Percentiles rank a stretch among this genome's conserved stretches.
phyloP scores from a whole-genome alignment of 495 filamentous ascomycete species.

The Thermochaetoides thermophila region DNA sequence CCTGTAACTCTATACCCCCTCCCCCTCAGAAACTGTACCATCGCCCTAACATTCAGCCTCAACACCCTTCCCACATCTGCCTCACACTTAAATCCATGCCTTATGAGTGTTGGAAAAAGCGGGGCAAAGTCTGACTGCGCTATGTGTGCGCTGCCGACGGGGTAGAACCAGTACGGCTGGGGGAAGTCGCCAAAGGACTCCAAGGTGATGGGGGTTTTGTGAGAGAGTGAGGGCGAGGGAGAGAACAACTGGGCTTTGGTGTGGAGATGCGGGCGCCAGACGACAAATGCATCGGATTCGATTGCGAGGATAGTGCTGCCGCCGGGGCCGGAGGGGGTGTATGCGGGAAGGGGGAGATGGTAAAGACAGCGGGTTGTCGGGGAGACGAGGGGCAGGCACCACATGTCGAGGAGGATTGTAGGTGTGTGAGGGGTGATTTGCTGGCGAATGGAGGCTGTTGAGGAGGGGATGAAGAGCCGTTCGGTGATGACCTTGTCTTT shows the following conservation, averaged over 20 bases:
- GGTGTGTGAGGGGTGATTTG: constrained; percentile 51
- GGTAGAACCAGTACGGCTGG: constrained; percentile 48
- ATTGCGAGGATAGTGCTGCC: constrained; percentile 43
- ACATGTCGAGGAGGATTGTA: constrained; percentile 54
- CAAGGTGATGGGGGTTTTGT: background rate
- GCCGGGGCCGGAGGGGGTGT: constrained; percentile 30
- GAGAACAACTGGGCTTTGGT: constrained; percentile 43
- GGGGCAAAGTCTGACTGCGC: constrained; percentile 67
- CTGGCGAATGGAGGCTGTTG: constrained; percentile 29
- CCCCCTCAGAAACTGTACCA: constrained; percentile 43
- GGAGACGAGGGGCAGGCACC: constrained; percentile 52
- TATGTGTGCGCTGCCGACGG: constrained; percentile 47
- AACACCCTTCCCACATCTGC: constrained; percentile 48
- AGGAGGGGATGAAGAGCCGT: constrained; percentile 35
- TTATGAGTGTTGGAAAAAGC: constrained; percentile 53
- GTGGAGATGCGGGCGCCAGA: constrained; percentile 51
- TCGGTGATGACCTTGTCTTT: constrained; percentile 9
- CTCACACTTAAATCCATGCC: constrained; percentile 40
- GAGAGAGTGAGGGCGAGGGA: constrained; percentile 25
- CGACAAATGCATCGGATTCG: constrained; percentile 54
- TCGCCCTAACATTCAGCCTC: constrained; percentile 47
- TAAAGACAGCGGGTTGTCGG: constrained; percentile 39
- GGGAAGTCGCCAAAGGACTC: constrained; percentile 3
- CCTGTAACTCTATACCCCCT: constrained; percentile 35
- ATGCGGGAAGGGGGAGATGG: constrained; percentile 50